These are phyloP conservation scores for Ceratonia siliqua DNA, from an alignment of 306 rosid genomes.

Conservation along the genomic window DNA sequence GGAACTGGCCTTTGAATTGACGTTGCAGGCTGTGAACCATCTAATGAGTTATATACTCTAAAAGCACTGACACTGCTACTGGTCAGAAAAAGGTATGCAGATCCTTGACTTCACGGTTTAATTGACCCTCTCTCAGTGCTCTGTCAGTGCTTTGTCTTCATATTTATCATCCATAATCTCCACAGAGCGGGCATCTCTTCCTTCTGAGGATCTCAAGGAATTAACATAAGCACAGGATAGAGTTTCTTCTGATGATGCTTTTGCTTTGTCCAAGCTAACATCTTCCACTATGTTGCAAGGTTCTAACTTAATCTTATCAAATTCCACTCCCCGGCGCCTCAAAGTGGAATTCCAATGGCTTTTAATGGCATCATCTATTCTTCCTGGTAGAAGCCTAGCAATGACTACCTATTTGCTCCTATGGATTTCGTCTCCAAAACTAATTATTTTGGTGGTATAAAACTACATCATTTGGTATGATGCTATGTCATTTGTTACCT, in stretches of 20 bases:
- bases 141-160: constrained; percentile 44
- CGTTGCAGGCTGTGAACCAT: constrained; percentile 48
- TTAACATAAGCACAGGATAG: constrained; percentile 70
- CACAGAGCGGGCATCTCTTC: constrained; percentile 56
- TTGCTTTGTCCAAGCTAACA: constrained; percentile 70
- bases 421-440: too few species aligned
- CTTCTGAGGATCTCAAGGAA: constrained; percentile 71
- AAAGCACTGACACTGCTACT: constrained; percentile 76
- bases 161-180: constrained; percentile 52
- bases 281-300: constrained; percentile 54
- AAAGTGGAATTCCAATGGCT: constrained; percentile 70
- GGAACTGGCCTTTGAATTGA: constrained; percentile 56
- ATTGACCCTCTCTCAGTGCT: constrained; percentile 52
- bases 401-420: constrained; percentile 71
- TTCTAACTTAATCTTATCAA: constrained; percentile 58
- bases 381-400: constrained; percentile 59
- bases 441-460: too few species aligned
- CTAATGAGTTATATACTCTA: constrained; percentile 52
- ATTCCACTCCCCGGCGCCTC: constrained; percentile 49
- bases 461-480: too few species aligned
- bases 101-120: constrained; percentile 49
- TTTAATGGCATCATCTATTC: constrained; percentile 69
- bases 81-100: constrained; percentile 67
- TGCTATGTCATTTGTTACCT: too few species aligned
- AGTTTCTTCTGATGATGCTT: constrained; percentile 85